Evolutionary conservation across 495 filamentous ascomycete species (phyloP).

Genomic region (Staphylotrichum longicolle): DNA sequence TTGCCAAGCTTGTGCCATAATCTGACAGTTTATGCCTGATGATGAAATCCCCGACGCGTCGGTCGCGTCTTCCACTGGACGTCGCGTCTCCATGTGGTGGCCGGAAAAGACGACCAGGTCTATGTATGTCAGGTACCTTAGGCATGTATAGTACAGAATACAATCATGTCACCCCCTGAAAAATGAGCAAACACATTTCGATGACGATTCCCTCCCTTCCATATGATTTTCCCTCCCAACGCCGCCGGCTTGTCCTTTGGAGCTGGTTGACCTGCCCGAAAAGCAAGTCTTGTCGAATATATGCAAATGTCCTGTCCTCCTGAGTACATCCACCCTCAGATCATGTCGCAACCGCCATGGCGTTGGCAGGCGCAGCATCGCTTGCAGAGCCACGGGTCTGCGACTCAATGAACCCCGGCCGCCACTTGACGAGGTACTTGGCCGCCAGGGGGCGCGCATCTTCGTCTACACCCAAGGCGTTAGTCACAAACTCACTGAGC

Average conservation of each 20-base stretch:
- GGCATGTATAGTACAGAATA: too few species aligned
- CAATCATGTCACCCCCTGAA: too few species aligned
- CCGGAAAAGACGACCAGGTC: too few species aligned
- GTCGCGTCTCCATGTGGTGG: not conserved
- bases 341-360: constrained; percentile 16
- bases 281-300: too few species aligned
- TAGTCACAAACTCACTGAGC: constrained; percentile 18
- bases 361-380: constrained; percentile 10
- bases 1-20: not conserved
- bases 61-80: constrained; percentile 3
- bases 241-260: too few species aligned
- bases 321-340: not conserved
- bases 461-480: constrained; percentile 33
- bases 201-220: too few species aligned
- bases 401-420: constrained; percentile 49
- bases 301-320: not conserved
- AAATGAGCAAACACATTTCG: too few species aligned
- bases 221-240: too few species aligned
- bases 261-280: too few species aligned
- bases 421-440: constrained; percentile 54
- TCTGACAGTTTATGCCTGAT: constrained; percentile 18
- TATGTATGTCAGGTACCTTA: not conserved
- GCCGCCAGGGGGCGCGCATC: constrained; percentile 53
- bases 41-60: constrained; percentile 6
- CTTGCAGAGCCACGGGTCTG: constrained; percentile 26